Conservation (phyloP, 2,329 filamentous ascomycete genomes). For the Tolypocladium inflatum region DNA sequence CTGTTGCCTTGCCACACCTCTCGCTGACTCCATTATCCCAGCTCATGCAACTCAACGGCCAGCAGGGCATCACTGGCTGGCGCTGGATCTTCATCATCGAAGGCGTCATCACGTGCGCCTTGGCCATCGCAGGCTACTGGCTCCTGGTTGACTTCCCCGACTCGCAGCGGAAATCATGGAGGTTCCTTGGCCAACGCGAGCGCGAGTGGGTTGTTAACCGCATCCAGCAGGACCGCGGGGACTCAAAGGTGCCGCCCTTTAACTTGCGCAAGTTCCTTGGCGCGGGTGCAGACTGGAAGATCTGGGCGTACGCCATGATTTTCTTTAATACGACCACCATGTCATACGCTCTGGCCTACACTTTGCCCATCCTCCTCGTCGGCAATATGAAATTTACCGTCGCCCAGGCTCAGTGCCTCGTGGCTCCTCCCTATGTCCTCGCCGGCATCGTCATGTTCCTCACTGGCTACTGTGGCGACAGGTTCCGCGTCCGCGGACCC, state of each 20-base stretch:
- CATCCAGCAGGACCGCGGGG: conserved; percentile 48
- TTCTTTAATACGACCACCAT: conserved; percentile 61
- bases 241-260: conserved; percentile 45
- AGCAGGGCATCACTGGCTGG: conserved; percentile 47
- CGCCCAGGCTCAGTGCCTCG: conserved; percentile 57
- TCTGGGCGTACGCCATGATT: conserved; percentile 53
- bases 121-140: conserved; percentile 43
- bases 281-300: conserved; percentile 41
- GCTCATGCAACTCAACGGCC: conserved; percentile 54
- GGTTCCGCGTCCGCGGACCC: conserved; percentile 55
- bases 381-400: conserved; percentile 54
- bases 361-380: conserved; percentile 65
- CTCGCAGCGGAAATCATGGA: conserved; percentile 37
- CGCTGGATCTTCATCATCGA: conserved; percentile 56
- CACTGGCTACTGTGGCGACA: conserved; percentile 56
- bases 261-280: conserved; percentile 34
- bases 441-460: conserved; percentile 53
- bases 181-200: conserved; percentile 43
- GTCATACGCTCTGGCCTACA: conserved; percentile 68
- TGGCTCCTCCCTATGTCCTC: conserved; percentile 60
- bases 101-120: conserved; percentile 42
- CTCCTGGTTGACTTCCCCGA: conserved; percentile 57
- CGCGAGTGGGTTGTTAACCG: conserved; percentile 41
- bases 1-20: background rate
- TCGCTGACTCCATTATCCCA: conserved; percentile 9